These are phyloP conservation scores for Medicago lupulina DNA, from an alignment of 306 rosid genomes.

Conservation along the genomic window DNA sequence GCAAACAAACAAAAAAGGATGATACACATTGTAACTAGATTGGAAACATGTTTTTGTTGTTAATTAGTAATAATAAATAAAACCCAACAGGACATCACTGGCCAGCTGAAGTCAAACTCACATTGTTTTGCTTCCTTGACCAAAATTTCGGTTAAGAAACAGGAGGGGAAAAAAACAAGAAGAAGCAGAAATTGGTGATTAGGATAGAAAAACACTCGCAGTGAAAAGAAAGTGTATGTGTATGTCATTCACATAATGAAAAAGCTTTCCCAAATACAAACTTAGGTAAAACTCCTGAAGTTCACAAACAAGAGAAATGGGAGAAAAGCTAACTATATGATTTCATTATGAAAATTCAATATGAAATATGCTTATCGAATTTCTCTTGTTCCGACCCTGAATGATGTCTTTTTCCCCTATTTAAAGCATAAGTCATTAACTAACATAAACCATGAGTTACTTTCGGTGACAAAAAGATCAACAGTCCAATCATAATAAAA, in stretches of 20 bases:
- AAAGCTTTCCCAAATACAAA: slow-evolving; percentile 18
- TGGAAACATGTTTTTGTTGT: slow-evolving; percentile 29
- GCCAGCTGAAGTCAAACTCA: slow-evolving; percentile 23
- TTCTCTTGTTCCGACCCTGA: slow-evolving; percentile 11
- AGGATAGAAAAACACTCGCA: background rate
- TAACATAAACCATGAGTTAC: slow-evolving; percentile 16
- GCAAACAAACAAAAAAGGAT: slow-evolving; percentile 33
- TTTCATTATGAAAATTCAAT: slow-evolving; percentile 27
- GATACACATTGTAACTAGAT: slow-evolving; percentile 17
- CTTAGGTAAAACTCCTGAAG: background rate
- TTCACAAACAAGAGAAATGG: slow-evolving; percentile 5
- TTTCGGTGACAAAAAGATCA: slow-evolving; percentile 6
- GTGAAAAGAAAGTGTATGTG: slow-evolving; percentile 2
- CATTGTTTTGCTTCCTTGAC: slow-evolving; percentile 8
- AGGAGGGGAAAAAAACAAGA: background rate
- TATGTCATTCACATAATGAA: slow-evolving; percentile 17
- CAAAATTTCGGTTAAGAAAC: slow-evolving; percentile 10
- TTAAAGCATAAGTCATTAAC: slow-evolving; percentile 3
- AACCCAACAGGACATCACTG: slow-evolving; percentile 20
- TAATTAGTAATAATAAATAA: slow-evolving; percentile 12
- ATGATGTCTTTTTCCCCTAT: slow-evolving; percentile 27
- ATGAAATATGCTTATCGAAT: slow-evolving; percentile 19
- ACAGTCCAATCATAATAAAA: slow-evolving; percentile 7
- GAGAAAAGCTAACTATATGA: background rate
- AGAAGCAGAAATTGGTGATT: slow-evolving; percentile 10